Percentiles rank a stretch among this genome's conserved stretches.
phyloP scores from a whole-genome alignment of 768 basidiomycete genomes.

The Mycena galericulata region DNA sequence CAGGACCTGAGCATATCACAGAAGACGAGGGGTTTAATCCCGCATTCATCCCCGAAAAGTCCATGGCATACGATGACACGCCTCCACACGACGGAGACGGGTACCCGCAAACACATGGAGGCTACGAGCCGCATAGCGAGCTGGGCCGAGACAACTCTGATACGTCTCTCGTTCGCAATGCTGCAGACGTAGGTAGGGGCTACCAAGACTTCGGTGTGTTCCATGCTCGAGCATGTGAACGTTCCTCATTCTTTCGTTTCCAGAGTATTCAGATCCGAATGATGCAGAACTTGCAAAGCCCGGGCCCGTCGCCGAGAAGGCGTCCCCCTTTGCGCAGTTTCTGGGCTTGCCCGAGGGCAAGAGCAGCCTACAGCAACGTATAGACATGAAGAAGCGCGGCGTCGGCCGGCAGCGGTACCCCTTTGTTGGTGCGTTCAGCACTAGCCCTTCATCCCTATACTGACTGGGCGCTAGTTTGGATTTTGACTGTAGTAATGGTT shows the following conservation, averaged over 20 bases:
- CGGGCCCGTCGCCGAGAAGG: conserved; percentile 51
- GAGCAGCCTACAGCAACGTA: conserved; percentile 81
- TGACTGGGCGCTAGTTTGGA: conserved; percentile 70
- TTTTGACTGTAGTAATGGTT: conserved; percentile 73
- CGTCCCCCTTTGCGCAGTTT: conserved; percentile 53
- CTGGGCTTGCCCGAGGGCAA: conserved; percentile 53
- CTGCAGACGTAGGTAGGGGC: conserved; percentile 52
- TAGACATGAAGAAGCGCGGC: conserved; percentile 89
- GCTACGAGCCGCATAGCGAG: conserved; percentile 37
- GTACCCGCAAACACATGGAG: conserved; percentile 42
- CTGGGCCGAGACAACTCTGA: conserved; percentile 48
- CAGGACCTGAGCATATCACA: conserved; percentile 16
- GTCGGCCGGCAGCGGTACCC: conserved; percentile 87
- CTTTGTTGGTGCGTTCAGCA: conserved; percentile 70
- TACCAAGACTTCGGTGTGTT: conserved; percentile 69
- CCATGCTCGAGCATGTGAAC: background rate
- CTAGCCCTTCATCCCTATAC: background rate
- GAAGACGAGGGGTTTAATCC: conserved; percentile 41
- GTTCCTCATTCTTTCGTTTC: conserved; percentile 1
- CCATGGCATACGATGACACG: conserved; percentile 25
- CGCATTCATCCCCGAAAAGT: conserved; percentile 28
- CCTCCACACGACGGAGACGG: conserved; percentile 17
- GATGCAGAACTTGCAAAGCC: conserved; percentile 39
- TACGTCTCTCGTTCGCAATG: conserved; percentile 60
- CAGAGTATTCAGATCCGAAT: conserved; percentile 67